Base-by-base conservation (phyloP, 108 stramenopile species). In the Cyclostephanos tholiformis region DNA sequence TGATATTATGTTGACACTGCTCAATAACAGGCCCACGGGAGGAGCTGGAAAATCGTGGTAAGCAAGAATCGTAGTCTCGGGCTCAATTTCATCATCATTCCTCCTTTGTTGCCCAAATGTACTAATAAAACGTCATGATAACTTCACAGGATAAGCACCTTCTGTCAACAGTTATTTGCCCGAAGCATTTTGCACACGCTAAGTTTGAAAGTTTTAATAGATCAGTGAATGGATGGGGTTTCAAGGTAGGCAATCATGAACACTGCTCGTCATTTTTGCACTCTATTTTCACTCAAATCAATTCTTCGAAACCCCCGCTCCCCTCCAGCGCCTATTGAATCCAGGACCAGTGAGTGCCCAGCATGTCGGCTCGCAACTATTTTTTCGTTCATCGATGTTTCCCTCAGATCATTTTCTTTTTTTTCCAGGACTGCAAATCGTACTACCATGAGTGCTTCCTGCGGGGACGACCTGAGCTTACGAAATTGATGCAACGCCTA, bases 361-460 rank as follows among this genome's bases (percentile, higher is more conserved):
- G 30, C 9, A 44, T 22, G 17, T 71, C 61, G 43, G 23, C 10
- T 23, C 20, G 1, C 41, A 9, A 7, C 41, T 41, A 8, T 17
- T 48, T 49, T 23, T 59, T 41, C 13, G 20, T 26, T 44, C 41
- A 14, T 60, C 57, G 13, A 20, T 60, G 23, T 60, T 29, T 52
- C 43, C 27, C 27, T 29, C 57, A 5, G 25, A 4, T 69, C 14
- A 52, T 51, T 0, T 19, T 22, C 14, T 19, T 29, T 23, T 69
- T 69, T 69, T 30, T 56, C 27, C 17, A 29, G 51, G 80, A 82
- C 50, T 41, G 76, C 52, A 75, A 70, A 65, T 69, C 68, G 5
- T 82, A 82, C 44, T 82, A 82, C 39, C 81, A 82, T 55, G 81
- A 82, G 62, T 78, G 65, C 49, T 82, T 82, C 41, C 55, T 82